Evolutionary conservation across 768 basidiomycete species (phyloP), one percentile per base, ranked within the genome.

Genomic region (Paxillus rubicundulus): DNA sequence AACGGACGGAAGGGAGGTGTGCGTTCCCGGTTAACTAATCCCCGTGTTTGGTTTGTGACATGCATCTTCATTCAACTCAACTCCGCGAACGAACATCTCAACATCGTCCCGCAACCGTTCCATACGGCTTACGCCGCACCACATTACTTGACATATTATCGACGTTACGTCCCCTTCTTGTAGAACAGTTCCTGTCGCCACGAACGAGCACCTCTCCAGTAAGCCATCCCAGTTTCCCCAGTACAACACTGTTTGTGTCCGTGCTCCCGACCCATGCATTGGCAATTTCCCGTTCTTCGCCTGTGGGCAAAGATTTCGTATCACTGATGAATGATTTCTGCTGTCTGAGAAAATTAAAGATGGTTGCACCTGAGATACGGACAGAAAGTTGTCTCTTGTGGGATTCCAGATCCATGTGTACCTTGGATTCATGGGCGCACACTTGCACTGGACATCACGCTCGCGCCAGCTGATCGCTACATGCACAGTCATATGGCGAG

Each of bases 1-100:
- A 61, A 53, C 45, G 62, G 54, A 27, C 59, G 46, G 61, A 63
- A 63, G 52, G 62, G 59, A 37, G 50, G 53, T 33, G 41, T 54
- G 45, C 39, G 39, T 33, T 47, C 39, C 30, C 3, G 40, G 55
- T 32, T 28, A 13, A 24, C 16, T 4, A 32, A 5, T 20, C 41
- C 30, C 40, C 13, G 27, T 34, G 36, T 12, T 21, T 14, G 36
- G 24, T 17, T n/a, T 4, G 16, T 7, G 12, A 34, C 27, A 27
- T 24, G 34, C 36, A 4, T 21, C 38, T 24, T 18, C 33, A 38
- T 14, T 17, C 27, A 30, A 30, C 43, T 30, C 17, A 5, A 33
- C 12, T 1, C 13, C 1, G 5, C 12, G 12, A 33, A 12, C 14
- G 9, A 10, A 37, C 36, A 7, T 37, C n/a, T 7, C 9, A 37